A percentile compares a stretch with the other conserved stretches of the same genome.
These are phyloP conservation scores for Xylaria nigripes DNA, from an alignment of 495 filamentous ascomycete genomes.

Conservation along the genomic window DNA sequence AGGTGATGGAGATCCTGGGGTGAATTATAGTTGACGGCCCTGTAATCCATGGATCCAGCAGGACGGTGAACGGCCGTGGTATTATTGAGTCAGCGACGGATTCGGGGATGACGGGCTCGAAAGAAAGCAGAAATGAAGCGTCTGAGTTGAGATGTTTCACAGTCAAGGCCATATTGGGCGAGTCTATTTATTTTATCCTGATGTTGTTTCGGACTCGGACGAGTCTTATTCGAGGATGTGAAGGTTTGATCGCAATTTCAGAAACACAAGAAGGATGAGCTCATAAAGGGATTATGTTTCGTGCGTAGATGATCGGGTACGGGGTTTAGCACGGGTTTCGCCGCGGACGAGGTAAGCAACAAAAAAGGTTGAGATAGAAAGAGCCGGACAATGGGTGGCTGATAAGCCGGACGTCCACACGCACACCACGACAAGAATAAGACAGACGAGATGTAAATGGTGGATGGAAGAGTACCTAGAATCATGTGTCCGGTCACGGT, in stretches of 20 bases:
- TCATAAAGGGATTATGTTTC: background rate
- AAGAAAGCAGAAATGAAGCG: slow-evolving; percentile 59
- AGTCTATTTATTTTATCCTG: background rate
- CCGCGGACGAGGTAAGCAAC: background rate
- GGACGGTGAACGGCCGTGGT: slow-evolving; percentile 51
- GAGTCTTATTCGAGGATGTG: background rate
- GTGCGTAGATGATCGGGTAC: background rate
- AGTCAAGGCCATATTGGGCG: slow-evolving; percentile 51
- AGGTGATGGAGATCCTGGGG: slow-evolving; percentile 52
- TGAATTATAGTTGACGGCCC: slow-evolving; percentile 54
- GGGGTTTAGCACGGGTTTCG: background rate
- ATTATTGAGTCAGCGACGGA: slow-evolving; percentile 19
- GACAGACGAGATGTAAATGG: background rate
- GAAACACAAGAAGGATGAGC: background rate
- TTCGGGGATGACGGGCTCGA: slow-evolving; percentile 41
- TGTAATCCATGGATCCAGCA: slow-evolving; percentile 65
- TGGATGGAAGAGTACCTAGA: background rate
- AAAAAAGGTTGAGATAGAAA: background rate
- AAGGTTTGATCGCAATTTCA: background rate
- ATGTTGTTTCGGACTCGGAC: background rate
- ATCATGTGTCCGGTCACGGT: background rate
- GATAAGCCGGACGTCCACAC: background rate
- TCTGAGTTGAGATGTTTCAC: slow-evolving; percentile 62
- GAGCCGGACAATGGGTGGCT: background rate
- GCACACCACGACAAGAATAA: background rate